These are phyloP conservation scores for Mucuna pruriens DNA, from an alignment of 306 rosid species.

Conservation along the genomic window DNA sequence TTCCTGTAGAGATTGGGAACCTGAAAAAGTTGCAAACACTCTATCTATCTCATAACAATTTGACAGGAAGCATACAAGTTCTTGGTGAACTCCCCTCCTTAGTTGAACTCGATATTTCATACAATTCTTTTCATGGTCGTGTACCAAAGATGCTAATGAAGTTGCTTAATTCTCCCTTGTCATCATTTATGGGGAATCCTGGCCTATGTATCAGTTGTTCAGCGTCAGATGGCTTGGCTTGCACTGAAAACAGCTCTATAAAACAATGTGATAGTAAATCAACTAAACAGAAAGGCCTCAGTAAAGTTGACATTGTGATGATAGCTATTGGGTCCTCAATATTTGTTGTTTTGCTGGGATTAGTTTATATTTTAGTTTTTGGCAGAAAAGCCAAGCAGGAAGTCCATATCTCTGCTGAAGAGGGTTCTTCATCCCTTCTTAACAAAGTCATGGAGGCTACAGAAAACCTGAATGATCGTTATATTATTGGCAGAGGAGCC, in stretches of 20 bases:
- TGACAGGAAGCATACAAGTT: slow-evolving; percentile 62
- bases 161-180: slow-evolving; percentile 42
- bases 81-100: slow-evolving; percentile 56
- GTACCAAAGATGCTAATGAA: slow-evolving; percentile 60
- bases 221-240: slow-evolving; percentile 41
- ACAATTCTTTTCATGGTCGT: slow-evolving; percentile 66
- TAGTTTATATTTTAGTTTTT: slow-evolving; percentile 38
- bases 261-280: slow-evolving; percentile 52
- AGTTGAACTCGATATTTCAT: slow-evolving; percentile 56
- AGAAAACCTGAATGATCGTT: slow-evolving; percentile 56
- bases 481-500: slow-evolving; percentile 84
- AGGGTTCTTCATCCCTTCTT: slow-evolving; percentile 55
- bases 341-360: slow-evolving; percentile 43
- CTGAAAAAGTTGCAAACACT: slow-evolving; percentile 42
- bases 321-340: slow-evolving; percentile 64
- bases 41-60: slow-evolving; percentile 74
- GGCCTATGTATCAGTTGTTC: slow-evolving; percentile 60
- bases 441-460: slow-evolving; percentile 70
- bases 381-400: slow-evolving; percentile 47
- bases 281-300: slow-evolving; percentile 43
- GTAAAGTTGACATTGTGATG: slow-evolving; percentile 50
- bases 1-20: slow-evolving; percentile 62
- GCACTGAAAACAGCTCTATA: slow-evolving; percentile 42
- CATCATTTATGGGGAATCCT: slow-evolving; percentile 68
- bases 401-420: slow-evolving; percentile 34